These are phyloP conservation scores for Colletotrichum tropicicola DNA, from an alignment of 2,329 filamentous ascomycete genomes.

Conservation along the genomic window DNA sequence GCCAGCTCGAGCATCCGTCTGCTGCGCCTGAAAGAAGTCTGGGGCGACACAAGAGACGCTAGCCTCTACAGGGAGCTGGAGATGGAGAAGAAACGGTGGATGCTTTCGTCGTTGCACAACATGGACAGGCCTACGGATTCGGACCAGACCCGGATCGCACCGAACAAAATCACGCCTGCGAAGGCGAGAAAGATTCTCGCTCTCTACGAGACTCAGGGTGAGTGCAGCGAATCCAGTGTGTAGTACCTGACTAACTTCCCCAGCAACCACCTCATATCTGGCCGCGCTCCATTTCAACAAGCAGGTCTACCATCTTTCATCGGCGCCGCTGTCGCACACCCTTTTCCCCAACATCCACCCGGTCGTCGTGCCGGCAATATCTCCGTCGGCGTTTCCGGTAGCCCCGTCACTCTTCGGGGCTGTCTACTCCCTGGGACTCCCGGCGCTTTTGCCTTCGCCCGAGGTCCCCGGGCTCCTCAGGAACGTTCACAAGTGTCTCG, in stretches of 20 bases:
- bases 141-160: conserved; percentile 18
- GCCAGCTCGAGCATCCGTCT: conserved; percentile 62
- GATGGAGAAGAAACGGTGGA: conserved; percentile 67
- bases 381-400: conserved; percentile 45
- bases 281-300: conserved; percentile 51
- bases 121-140: conserved; percentile 46
- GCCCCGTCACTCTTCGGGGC: conserved; percentile 54
- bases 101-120: conserved; percentile 65
- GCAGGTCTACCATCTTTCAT: conserved; percentile 57
- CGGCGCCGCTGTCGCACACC: conserved; percentile 46
- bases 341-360: conserved; percentile 51
- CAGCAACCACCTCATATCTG: conserved; percentile 60
- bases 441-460: conserved; percentile 63
- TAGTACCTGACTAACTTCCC: neutral
- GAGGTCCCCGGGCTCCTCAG: conserved; percentile 65
- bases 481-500: conserved; percentile 65
- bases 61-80: conserved; percentile 60
- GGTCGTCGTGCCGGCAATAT: conserved; percentile 47
- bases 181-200: conserved; percentile 50
- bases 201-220: conserved; percentile 62
- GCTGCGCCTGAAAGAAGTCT: conserved; percentile 62
- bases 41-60: conserved; percentile 53
- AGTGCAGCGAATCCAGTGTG: conserved; percentile 30
- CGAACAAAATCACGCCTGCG: conserved; percentile 29
- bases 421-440: conserved; percentile 63